A percentile compares a stretch with the other conserved stretches of the same genome.
These are phyloP conservation scores for Pistacia vera DNA, from an alignment of 345 rosid genomes.

Conservation along the genomic window DNA sequence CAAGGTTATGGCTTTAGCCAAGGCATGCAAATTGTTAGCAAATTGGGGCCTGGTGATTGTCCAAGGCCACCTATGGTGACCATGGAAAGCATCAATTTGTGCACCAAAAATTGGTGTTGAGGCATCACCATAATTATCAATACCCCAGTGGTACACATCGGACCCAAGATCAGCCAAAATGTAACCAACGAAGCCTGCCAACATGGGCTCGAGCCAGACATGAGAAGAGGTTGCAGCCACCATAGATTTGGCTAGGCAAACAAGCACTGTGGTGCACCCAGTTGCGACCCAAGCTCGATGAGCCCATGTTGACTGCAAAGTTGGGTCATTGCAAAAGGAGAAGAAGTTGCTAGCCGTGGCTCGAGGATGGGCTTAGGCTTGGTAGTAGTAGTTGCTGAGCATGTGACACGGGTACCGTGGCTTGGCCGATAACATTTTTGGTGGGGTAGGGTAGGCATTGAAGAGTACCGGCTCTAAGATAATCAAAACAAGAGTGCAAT, in stretches of 20 bases:
- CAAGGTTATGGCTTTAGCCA: conserved; percentile 60
- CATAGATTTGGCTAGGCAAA: conserved; percentile 58
- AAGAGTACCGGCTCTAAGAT: conserved; percentile 11
- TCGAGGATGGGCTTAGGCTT: conserved; percentile 33
- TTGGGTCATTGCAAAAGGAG: conserved; percentile 53
- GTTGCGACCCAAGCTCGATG: conserved; percentile 76
- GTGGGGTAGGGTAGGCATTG: conserved; percentile 61
- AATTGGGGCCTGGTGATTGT: conserved; percentile 76
- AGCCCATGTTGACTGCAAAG: conserved; percentile 67
- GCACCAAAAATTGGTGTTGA: conserved; percentile 69
- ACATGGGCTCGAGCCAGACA: conserved; percentile 55
- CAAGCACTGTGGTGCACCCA: conserved; percentile 62
- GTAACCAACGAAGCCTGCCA: conserved; percentile 73
- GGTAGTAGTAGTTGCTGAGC: conserved; percentile 44
- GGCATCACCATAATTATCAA: conserved; percentile 81
- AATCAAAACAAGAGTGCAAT: not conserved
- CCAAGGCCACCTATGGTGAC: conserved; percentile 96
- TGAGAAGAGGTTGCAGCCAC: conserved; percentile 49
- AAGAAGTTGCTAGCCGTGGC: conserved; percentile 25
- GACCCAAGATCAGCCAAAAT: conserved; percentile 81
- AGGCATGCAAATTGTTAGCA: conserved; percentile 82
- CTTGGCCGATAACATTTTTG: conserved; percentile 32
- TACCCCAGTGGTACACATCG: conserved; percentile 94
- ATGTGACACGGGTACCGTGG: conserved; percentile 9
- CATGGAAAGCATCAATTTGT: conserved; percentile 89